Conservation (phyloP, 2,329 filamentous ascomycete genomes). For the Fusarium sp. region DNA sequence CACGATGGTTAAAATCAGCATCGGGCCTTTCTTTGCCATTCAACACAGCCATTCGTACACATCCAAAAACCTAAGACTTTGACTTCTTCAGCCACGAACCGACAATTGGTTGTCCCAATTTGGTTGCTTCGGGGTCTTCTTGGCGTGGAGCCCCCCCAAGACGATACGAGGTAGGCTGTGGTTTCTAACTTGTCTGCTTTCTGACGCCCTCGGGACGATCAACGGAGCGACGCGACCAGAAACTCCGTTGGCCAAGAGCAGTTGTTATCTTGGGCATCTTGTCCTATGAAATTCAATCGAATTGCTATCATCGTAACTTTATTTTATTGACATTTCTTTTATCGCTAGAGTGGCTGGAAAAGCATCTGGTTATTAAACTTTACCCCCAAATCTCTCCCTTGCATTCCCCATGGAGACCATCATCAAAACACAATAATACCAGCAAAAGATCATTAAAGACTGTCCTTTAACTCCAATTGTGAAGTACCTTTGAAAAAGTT, state of each 20-base stretch:
- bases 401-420: conserved; percentile 17
- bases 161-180: conserved; percentile 38
- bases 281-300: not conserved
- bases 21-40: conserved; percentile 17
- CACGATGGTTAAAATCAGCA: conserved; percentile 8
- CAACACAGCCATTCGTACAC: conserved; percentile 9
- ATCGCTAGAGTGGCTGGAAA: not conserved
- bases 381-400: conserved; percentile 25
- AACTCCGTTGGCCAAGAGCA: not conserved
- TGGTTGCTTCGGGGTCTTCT: conserved; percentile 17
- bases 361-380: conserved; percentile 7
- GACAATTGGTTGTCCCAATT: conserved; percentile 17
- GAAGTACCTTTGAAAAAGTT: not conserved
- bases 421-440: not conserved
- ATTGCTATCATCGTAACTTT: not conserved
- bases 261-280: not conserved
- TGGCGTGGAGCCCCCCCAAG: conserved; percentile 25
- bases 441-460: not conserved
- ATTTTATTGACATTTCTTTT: conserved; percentile 11
- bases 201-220: conserved; percentile 25
- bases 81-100: conserved; percentile 14
- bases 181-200: conserved; percentile 12
- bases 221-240: conserved; percentile 11
- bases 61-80: conserved; percentile 14
- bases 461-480: not conserved